Evolutionary conservation across 2,329 filamentous ascomycete species (phyloP).

Genomic region (Pestalotiopsis sp.): DNA sequence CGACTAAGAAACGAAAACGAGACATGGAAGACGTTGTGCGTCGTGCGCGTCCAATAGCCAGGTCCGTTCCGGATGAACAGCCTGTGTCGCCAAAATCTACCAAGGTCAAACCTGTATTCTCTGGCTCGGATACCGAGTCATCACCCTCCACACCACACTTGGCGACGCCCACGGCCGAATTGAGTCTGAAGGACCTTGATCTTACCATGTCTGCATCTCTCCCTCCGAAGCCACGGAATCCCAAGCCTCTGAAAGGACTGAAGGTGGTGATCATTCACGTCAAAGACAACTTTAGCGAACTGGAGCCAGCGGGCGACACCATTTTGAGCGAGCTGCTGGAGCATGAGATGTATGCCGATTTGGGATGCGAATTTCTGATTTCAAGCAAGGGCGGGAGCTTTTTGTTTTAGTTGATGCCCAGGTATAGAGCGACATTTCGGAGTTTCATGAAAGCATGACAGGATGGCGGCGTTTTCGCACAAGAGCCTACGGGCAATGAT

Average conservation of each 20-base stretch:
- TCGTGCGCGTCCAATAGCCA: conserved; percentile 18
- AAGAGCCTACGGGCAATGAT: neutral
- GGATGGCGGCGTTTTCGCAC: neutral
- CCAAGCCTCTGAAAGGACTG: conserved; percentile 67
- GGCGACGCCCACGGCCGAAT: conserved; percentile 49
- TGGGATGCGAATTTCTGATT: conserved; percentile 82
- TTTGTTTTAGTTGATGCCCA: conserved; percentile 40
- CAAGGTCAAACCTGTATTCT: conserved; percentile 25
- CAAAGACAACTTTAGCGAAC: conserved; percentile 83
- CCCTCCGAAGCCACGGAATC: conserved; percentile 22
- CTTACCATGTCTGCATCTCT: conserved; percentile 5
- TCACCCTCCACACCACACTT: conserved; percentile 47
- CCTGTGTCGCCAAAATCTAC: conserved; percentile 56
- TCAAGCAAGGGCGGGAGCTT: conserved; percentile 67
- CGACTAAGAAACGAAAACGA: conserved; percentile 69
- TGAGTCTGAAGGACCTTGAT: conserved; percentile 43
- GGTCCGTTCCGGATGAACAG: conserved; percentile 38
- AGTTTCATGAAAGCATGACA: neutral
- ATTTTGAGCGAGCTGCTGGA: conserved; percentile 72
- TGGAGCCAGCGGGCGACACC: conserved; percentile 60
- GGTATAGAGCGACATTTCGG: neutral
- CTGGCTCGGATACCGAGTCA: conserved; percentile 24
- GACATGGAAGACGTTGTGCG: conserved; percentile 36
- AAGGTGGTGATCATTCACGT: conserved; percentile 90
- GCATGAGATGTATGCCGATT: conserved; percentile 63